A percentile compares a stretch with the other conserved stretches of the same genome.
Conservation (phyloP, 2,329 filamentous ascomycete species). For the Aspergillus terreus region DNA sequence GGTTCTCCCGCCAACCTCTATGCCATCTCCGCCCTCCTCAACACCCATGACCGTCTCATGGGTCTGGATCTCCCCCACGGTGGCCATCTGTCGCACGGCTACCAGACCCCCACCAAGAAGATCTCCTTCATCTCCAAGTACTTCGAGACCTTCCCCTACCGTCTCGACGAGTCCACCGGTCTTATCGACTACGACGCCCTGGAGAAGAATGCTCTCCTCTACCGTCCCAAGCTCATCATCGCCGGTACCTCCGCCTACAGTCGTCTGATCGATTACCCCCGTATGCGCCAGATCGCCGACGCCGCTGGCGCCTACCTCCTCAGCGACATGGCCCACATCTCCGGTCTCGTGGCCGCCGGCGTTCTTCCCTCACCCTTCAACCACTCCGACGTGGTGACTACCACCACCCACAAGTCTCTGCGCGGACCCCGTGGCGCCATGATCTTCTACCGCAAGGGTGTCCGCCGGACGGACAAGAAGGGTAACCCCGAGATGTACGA, state of each 20-base stretch:
- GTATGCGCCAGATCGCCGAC: constrained; percentile 95
- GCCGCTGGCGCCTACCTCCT: constrained; percentile 90
- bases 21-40: constrained; percentile 94
- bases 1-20: constrained; percentile 72
- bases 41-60: constrained; percentile 93
- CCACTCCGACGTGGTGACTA: constrained; percentile 93
- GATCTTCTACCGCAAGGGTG: constrained; percentile 99
- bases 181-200: constrained; percentile 96
- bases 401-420: constrained; percentile 98
- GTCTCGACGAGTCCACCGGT: constrained; percentile 70
- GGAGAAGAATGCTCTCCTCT: constrained; percentile 83
- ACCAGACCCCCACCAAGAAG: constrained; percentile 93
- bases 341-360: constrained; percentile 85
- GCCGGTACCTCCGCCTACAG: constrained; percentile 98
- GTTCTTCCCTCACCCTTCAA: constrained; percentile 93
- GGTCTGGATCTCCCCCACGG: constrained; percentile 92
- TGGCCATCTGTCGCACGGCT: constrained; percentile 93
- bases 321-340: constrained; percentile 98
- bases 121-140: constrained; percentile 98
- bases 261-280: constrained; percentile 91
- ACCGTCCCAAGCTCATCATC: constrained; percentile 92
- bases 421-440: constrained; percentile 96
- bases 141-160: constrained; percentile 98
- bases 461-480: constrained; percentile 86
- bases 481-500: constrained; percentile 90